Evolutionary conservation across 2,329 filamentous ascomycete species (phyloP).

Genomic region (Dactylellina parvicollis): DNA sequence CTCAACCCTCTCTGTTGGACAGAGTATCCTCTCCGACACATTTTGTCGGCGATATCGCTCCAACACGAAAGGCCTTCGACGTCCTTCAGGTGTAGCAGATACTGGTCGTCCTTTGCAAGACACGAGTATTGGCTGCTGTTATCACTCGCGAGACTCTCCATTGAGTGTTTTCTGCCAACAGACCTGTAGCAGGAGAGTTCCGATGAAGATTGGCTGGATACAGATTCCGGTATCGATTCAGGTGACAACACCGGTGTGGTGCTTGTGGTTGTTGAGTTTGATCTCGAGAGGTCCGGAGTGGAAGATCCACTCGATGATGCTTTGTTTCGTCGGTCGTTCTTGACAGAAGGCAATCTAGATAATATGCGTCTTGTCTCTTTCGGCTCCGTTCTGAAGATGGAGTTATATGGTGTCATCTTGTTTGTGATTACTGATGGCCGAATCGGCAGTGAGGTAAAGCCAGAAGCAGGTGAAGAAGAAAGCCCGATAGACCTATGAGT

Average conservation of each 20-base stretch:
- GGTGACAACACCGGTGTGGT: constrained; percentile 46
- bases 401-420: constrained; percentile 53
- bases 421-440: constrained; percentile 53
- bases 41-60: constrained; percentile 47
- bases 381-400: constrained; percentile 28
- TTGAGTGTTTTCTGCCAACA: constrained; percentile 50
- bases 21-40: constrained; percentile 37
- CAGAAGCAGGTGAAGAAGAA: constrained; percentile 4
- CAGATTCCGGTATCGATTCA: constrained; percentile 30
- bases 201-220: constrained; percentile 35
- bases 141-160: constrained; percentile 49
- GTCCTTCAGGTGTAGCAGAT: constrained; percentile 48
- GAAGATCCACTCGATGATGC: constrained; percentile 40
- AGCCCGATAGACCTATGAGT: neutral
- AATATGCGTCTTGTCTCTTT: constrained; percentile 41
- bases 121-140: constrained; percentile 53
- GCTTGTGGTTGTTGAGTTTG: constrained; percentile 45
- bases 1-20: constrained; percentile 47
- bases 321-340: constrained; percentile 47
- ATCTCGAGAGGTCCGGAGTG: constrained; percentile 49
- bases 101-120: constrained; percentile 51
- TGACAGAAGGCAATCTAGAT: constrained; percentile 44
- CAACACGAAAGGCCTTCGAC: constrained; percentile 47
- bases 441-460: constrained; percentile 47
- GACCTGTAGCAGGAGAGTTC: constrained; percentile 44